These are phyloP conservation scores for Solanum gracilifrons DNA, from an alignment of 257 asterid genomes.

Conservation along the genomic window DNA sequence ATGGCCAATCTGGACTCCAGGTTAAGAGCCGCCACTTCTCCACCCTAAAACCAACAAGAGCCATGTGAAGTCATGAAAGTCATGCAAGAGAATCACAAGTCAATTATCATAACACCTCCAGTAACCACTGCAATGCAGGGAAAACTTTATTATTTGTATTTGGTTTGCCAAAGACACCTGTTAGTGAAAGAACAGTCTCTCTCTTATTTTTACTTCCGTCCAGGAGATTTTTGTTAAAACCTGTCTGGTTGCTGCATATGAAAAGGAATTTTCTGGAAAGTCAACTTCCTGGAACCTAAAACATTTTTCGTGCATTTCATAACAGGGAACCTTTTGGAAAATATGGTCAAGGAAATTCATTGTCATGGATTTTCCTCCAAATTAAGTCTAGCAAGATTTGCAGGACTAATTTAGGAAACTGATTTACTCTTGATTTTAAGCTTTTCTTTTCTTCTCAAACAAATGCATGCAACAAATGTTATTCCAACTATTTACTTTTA, in stretches of 20 bases:
- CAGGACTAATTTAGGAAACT: not conserved
- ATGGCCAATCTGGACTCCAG: slow-evolving; percentile 65
- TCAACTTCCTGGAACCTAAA: not conserved
- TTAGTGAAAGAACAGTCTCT: not conserved
- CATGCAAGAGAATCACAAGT: not conserved
- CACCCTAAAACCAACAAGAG: slow-evolving; percentile 47
- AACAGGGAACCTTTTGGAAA: not conserved
- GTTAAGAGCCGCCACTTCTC: slow-evolving; percentile 66
- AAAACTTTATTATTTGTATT: not conserved
- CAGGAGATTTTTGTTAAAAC: not conserved
- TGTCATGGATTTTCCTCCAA: not conserved
- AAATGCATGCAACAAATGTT: not conserved
- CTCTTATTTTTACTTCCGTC: not conserved
- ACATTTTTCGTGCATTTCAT: not conserved
- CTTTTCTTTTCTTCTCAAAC: not conserved
- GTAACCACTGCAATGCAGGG: not conserved
- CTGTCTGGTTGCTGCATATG: not conserved
- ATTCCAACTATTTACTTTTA: not conserved
- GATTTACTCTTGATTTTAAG: not conserved
- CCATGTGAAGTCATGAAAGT: not conserved
- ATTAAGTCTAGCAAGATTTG: not conserved
- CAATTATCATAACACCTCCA: not conserved
- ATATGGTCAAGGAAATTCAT: not conserved
- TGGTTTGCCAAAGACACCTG: not conserved
- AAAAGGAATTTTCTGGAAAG: not conserved